Evolutionary conservation across 1,284 basidiomycete species (phyloP), one percentile per base, ranked within the genome.

Genomic region (Somion occarium): DNA sequence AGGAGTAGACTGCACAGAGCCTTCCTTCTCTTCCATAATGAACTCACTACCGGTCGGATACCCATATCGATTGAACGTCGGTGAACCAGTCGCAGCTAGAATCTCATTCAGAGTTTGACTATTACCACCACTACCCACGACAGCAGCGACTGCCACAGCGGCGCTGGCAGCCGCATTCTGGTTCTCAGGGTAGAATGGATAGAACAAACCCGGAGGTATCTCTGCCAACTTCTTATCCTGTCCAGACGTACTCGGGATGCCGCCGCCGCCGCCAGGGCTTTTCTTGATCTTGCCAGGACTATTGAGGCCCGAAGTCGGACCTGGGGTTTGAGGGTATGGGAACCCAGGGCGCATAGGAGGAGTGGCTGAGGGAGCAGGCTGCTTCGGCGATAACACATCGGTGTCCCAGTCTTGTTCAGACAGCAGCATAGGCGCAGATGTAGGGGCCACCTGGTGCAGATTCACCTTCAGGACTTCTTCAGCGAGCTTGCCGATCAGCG

Each of bases 401-500:
- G 62, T 76, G 24, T 86, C 85, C 87, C 88, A 90, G 51, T 85
- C 81, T 7, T 79, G 74, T 61, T 90, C 88, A 7, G 76, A 68
- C 46, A 88, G 69, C 5, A 90, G 73, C 45, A 82, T 69, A 3
- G 82, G 79, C 48, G 76, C 73, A 48, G 71, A 71, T 3, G 78
- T 73, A 3, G 83, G 83, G 15, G 75, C 75, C 39, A 85, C 76
- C 38, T 77, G 73, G 57, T 78, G 77, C 15, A 89, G 72, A 61
- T 83, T 78, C 44, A 87, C 80, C 27, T 76, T 76, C 68, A 90
- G 80, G 23, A 90, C 85, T 52, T 80, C 80, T 67, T 90, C 87
- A 1, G 86, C 88, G 42, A 91, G 78, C 58, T 80, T 83, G 15
- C 85, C 80, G 52, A 91, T 88, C 49, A 89, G 76, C n/a, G 88